Percentiles rank a stretch among this genome's conserved stretches.
These are phyloP conservation scores for Ophiostoma angusticollis DNA, from an alignment of 2,329 filamentous ascomycete species.

Conservation along the genomic window DNA sequence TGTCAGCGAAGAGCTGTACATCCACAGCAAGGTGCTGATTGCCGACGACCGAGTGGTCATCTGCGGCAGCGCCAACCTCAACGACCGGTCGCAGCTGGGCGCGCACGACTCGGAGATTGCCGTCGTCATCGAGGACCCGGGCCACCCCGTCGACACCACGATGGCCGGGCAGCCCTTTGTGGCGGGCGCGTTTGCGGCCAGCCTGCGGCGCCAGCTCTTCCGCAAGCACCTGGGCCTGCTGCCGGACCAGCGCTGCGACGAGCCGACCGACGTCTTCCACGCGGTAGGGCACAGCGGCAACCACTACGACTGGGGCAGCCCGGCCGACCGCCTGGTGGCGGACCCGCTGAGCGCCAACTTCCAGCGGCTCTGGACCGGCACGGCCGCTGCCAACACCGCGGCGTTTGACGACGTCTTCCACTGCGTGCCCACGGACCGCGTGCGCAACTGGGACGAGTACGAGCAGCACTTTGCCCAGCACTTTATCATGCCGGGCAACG, in stretches of 20 bases:
- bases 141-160: conserved; percentile 47
- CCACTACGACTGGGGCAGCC: conserved; percentile 57
- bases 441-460: conserved; percentile 61
- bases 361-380: conserved; percentile 56
- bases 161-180: conserved; percentile 64
- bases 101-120: conserved; percentile 81
- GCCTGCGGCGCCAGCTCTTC: conserved; percentile 71
- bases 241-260: conserved; percentile 55
- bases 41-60: conserved; percentile 74
- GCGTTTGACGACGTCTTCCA: conserved; percentile 76
- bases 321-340: conserved; percentile 53
- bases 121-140: conserved; percentile 70
- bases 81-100: conserved; percentile 62
- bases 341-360: conserved; percentile 63
- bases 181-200: conserved; percentile 62
- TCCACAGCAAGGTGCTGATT: conserved; percentile 60
- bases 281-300: too few relatives aligned
- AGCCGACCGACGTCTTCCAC: conserved; percentile 51
- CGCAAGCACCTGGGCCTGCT: conserved; percentile 80
- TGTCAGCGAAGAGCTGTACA: conserved; percentile 50
- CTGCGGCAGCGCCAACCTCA: conserved; percentile 53
- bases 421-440: conserved; percentile 55
- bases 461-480: conserved; percentile 55
- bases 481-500: conserved; percentile 45
- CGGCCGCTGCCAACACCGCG: conserved; percentile 66